Evolutionary conservation across 257 asterid species (phyloP), one percentile per base, ranked within the genome.

Genomic region (Phtheirospermum japonicum): DNA sequence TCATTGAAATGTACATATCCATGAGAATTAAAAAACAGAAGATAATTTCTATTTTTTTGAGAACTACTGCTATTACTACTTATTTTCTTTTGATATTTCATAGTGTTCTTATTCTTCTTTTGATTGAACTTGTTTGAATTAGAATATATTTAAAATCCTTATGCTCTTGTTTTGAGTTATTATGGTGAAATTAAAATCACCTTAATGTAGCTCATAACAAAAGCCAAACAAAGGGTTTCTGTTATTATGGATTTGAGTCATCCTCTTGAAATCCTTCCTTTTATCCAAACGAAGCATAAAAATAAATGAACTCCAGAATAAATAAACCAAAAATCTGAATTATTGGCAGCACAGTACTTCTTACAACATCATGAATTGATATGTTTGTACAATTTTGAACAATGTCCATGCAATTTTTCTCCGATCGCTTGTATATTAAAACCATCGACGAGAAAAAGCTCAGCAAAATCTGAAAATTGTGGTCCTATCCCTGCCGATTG

Each of bases 361-460:
- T 74, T 80, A 68, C 82, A 71, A 63, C 72, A 72, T 23, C 42
- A 58, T 63, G 73, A 61, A 65, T 37, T n/a, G 28, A 74, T 61
- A 67, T 50, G 32, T 59, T 70, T 46, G 13, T 50, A 69, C 34
- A 67, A 32, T 36, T 50, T 50, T 14, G n/a, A 67, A 52, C 33
- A 72, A 65, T 26, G 40, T 62, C 63, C 16, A 52, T 26, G 57
- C 61, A 61, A 56, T 59, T 53, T 74, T 66, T 65, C 68, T 57
- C 57, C 72, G 48, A 69, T 40, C 13, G 37, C 26, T 65, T 48
- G 57, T 20, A 65, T 68, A 54, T 48, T 59, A 66, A 59, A 39
- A 40, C 59, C 46, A 68, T 69, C 59, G 36, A 49, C 59, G 32
- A 57, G 66, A 51, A 36, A 51, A 31, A 23, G 33, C 66, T 31